phyloP scores from a whole-genome alignment of 1,284 basidiomycete genomes.

The Pyrrhoderma noxium region DNA sequence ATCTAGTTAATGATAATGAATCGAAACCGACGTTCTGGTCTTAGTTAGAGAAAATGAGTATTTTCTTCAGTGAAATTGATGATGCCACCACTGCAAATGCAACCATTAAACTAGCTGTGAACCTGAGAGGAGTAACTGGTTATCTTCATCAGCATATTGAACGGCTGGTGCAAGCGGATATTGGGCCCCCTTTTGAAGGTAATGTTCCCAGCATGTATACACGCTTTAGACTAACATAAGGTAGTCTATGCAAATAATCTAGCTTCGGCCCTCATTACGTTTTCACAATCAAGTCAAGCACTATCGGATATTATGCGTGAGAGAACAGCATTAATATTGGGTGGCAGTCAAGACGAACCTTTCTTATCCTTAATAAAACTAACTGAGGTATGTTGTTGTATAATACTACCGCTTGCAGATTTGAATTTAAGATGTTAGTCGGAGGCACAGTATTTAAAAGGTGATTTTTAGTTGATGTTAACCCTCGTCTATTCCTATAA shows the following conservation, averaged over 20 bases:
- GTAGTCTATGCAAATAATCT: slow-evolving; percentile 6
- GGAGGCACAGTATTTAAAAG: slow-evolving; percentile 6
- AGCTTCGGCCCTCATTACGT: slow-evolving; percentile 4
- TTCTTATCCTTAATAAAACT: slow-evolving; percentile 8
- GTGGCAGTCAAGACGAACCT: not conserved
- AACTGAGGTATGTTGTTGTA: slow-evolving; percentile 6
- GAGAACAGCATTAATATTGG: not conserved
- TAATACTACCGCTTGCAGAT: too few relatives aligned
- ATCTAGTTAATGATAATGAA: not conserved
- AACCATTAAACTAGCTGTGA: not conserved
- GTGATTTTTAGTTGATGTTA: not conserved
- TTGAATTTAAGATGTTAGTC: slow-evolving; percentile 1
- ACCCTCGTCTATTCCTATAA: too few relatives aligned
- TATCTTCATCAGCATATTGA: slow-evolving; percentile 12
- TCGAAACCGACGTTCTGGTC: too few relatives aligned
- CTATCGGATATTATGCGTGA: not conserved
- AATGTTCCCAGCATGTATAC: not conserved
- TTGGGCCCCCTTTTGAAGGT: slow-evolving; percentile 6
- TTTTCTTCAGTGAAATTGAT: not conserved
- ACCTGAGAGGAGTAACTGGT: slow-evolving; percentile 2
- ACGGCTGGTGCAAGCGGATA: not conserved
- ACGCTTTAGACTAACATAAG: too few relatives aligned
- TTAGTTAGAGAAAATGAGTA: not conserved
- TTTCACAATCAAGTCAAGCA: slow-evolving; percentile 2
- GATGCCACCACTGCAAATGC: not conserved